Base-by-base conservation (phyloP, 306 rosid species). In the Casuarina equisetifolia region DNA sequence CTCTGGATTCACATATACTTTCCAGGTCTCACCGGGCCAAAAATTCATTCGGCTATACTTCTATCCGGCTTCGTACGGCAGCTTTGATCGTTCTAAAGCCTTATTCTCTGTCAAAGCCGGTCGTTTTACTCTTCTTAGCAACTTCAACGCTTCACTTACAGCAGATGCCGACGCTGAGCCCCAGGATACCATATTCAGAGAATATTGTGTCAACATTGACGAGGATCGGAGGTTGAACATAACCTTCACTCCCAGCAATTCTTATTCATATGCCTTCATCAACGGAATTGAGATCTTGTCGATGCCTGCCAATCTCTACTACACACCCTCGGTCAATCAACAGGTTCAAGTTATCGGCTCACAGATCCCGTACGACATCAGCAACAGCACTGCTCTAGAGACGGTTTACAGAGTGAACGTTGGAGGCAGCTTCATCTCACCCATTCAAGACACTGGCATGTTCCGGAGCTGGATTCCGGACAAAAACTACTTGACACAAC, bases 251-350 rank as follows among this genome's bases (percentile, higher is more conserved):
- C 85, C 85, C n/a, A 44, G 7, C 66, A n/a, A 80, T 15, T 74
- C 78, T 36, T 80, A 63, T 46, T 1, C 84, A 44, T 86, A 74
- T 45, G 89, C 87, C 20, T 86, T 85, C 4, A 79, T 82, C 51
- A 85, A 78, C 54, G 88, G 85, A 53, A 85, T 85, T 55, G 85
- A 85, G 72, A 76, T 86, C 42, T 79, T 86, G 76, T 83, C 85
- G 2, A 83, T 81, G 80, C 89, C 87, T 6, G 15, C 50, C 70
- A 40, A 66, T 54, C 81, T 86, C 70, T 52, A 52, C 11, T 52
- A 52, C 57, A 3, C 57, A 12, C 57, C 7, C 0, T 52, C 57
- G 0, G 7, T 0, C 7, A 2, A 0, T 4, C 3, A 0, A 4
- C n/a, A n/a, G 19, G 0, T 52, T 15, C 0, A 1, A 12, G 13